Conservation (phyloP, 208 protist species). For the Wallacemonas sp. region DNA sequence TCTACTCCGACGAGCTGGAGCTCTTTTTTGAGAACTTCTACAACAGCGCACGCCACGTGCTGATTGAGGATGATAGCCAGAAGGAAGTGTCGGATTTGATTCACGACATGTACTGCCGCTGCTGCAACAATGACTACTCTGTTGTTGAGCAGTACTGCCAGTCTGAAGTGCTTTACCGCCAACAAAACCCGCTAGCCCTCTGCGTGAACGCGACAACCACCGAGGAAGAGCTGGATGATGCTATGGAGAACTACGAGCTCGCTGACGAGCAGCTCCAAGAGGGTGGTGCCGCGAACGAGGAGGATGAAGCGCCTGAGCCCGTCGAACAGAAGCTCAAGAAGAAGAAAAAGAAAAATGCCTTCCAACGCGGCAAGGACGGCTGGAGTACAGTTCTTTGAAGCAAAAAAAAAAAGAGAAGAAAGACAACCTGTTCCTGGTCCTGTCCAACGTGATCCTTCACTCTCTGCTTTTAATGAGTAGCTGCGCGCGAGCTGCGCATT, state of each 20-base stretch:
- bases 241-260: slow-evolving; percentile 4
- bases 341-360: slow-evolving; percentile 70
- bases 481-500: no score
- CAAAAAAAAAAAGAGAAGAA: background rate
- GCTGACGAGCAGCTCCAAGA: slow-evolving; percentile 1
- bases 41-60: slow-evolving; percentile 50
- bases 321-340: slow-evolving; percentile 27
- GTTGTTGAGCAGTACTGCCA: slow-evolving; percentile 56
- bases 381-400: slow-evolving; percentile 61
- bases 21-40: slow-evolving; percentile 90
- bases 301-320: slow-evolving; percentile 16
- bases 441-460: no score
- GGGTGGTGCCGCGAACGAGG: background rate
- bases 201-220: slow-evolving; percentile 54
- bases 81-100: slow-evolving; percentile 78
- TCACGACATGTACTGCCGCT: slow-evolving; percentile 89
- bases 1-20: slow-evolving; percentile 86
- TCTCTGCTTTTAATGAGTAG: no score
- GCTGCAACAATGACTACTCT: slow-evolving; percentile 68
- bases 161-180: slow-evolving; percentile 49
- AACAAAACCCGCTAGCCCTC: slow-evolving; percentile 63
- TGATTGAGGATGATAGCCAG: slow-evolving; percentile 88
- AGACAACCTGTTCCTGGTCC: no score
- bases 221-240: slow-evolving; percentile 23
- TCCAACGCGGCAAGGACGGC: slow-evolving; percentile 57